Conservation (phyloP, 106 monocot genomes). For the Agapanthus africanus region DNA sequence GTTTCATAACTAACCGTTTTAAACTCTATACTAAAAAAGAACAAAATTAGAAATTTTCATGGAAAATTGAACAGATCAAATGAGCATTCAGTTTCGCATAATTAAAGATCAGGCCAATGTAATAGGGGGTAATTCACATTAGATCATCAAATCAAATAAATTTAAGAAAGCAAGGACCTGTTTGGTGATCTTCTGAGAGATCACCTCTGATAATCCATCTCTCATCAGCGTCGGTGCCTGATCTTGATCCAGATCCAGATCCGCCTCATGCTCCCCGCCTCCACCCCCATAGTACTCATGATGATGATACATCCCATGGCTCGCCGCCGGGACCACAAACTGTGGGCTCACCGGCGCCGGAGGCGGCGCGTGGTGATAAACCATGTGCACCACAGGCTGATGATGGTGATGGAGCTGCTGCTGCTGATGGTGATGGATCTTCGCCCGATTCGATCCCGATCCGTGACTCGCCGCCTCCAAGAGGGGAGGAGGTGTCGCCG, state of each 20-base stretch:
- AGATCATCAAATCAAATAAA: no score
- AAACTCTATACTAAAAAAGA: no score
- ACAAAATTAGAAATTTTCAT: no score
- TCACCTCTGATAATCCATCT: constrained; percentile 17
- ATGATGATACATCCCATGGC: constrained; percentile 7
- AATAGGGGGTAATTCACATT: no score
- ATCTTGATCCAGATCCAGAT: not conserved
- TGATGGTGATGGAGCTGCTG: no score
- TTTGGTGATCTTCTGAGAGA: constrained; percentile 22
- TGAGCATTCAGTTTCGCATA: no score
- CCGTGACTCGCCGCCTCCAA: no score
- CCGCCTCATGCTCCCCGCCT: constrained; percentile 7
- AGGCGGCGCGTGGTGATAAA: constrained; percentile 8
- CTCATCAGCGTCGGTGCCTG: not conserved
- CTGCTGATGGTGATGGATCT: constrained; percentile 18
- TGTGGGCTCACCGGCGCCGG: constrained; percentile 10
- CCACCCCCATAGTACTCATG: constrained; percentile 10
- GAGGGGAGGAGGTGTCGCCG: no score
- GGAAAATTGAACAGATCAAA: no score
- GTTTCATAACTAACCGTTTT: no score
- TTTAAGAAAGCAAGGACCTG: no score
- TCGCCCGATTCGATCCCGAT: constrained; percentile 6
- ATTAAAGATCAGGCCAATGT: no score
- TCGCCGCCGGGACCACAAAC: constrained; percentile 9
- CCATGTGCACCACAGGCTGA: constrained; percentile 3